Percentiles rank a stretch among this genome's conserved stretches.
Conservation (phyloP, 1,284 basidiomycete species). For the Irpex rosettiformis region DNA sequence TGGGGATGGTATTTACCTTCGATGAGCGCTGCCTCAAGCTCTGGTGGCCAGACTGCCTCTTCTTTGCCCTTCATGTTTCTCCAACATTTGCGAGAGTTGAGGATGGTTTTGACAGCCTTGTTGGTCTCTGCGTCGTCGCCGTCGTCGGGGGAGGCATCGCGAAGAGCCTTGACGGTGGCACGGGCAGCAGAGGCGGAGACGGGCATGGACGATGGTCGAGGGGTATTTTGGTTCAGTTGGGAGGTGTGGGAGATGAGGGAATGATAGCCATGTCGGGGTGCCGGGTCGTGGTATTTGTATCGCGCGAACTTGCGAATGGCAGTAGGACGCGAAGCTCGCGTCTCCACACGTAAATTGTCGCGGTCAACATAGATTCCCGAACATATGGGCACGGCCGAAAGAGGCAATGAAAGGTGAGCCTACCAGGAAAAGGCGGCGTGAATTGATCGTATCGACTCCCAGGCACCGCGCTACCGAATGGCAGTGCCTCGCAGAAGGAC, state of each 20-base stretch:
- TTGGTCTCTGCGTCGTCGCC: constrained; percentile 5
- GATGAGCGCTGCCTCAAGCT: constrained; percentile 65
- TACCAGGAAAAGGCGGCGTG: neutral
- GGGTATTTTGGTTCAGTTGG: neutral
- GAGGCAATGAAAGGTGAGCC: neutral
- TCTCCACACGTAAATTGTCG: neutral
- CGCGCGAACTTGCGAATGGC: neutral
- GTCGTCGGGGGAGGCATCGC: constrained; percentile 3
- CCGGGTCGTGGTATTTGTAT: neutral
- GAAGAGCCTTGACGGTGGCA: neutral
- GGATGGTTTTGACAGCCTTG: constrained; percentile 17
- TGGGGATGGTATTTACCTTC: constrained; percentile 42
- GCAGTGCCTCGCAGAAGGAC: neutral
- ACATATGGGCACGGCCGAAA: neutral
- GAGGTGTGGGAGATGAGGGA: neutral
- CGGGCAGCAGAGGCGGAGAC: neutral
- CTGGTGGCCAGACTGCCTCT: constrained; percentile 67
- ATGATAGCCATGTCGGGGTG: neutral
- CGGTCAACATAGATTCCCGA: constrained; percentile 1
- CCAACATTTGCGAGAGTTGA: constrained; percentile 63
- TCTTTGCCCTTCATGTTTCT: constrained; percentile 58
- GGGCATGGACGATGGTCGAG: neutral
- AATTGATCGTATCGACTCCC: neutral
- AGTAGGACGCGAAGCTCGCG: constrained; percentile 1
- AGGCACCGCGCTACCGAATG: neutral